A percentile compares a stretch with the other conserved stretches of the same genome.
phyloP scores from a whole-genome alignment of 192 early-diverging fungal species.

The Funneliformis mosseae region DNA sequence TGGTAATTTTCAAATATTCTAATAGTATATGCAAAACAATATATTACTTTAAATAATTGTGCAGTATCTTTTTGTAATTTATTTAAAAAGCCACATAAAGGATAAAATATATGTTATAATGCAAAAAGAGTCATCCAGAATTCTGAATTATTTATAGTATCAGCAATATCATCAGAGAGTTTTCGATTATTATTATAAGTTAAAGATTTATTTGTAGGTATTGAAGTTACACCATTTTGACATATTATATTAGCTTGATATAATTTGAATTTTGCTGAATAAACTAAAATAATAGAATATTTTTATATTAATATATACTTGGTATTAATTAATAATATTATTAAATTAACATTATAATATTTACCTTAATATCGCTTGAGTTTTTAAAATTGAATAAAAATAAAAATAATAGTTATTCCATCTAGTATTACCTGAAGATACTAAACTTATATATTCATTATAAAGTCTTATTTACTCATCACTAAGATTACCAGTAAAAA shows the following conservation, averaged over 20 bases:
- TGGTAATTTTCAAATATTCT: neutral
- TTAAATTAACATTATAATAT: no score
- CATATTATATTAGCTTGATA: no score
- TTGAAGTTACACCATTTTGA: no score
- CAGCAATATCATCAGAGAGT: neutral
- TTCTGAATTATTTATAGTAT: conserved; percentile 16
- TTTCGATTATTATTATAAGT: neutral
- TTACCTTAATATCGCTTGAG: no score
- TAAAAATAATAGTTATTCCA: no score
- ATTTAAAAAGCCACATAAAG: neutral
- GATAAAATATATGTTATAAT: conserved; percentile 14
- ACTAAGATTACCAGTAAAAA: neutral
- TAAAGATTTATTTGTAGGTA: neutral
- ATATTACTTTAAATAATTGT: conserved; percentile 5
- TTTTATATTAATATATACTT: no score
- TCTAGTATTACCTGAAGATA: neutral
- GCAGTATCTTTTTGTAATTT: conserved; percentile 16
- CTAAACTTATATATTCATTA: neutral
- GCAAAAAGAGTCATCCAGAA: neutral
- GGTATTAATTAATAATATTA: no score
- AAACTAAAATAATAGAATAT: no score
- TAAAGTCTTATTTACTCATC: neutral
- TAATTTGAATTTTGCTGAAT: no score
- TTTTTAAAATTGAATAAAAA: no score
- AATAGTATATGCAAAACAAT: conserved; percentile 5